Base-by-base conservation (phyloP, 441 rosid genomes). In the Lepidium campestre region DNA sequence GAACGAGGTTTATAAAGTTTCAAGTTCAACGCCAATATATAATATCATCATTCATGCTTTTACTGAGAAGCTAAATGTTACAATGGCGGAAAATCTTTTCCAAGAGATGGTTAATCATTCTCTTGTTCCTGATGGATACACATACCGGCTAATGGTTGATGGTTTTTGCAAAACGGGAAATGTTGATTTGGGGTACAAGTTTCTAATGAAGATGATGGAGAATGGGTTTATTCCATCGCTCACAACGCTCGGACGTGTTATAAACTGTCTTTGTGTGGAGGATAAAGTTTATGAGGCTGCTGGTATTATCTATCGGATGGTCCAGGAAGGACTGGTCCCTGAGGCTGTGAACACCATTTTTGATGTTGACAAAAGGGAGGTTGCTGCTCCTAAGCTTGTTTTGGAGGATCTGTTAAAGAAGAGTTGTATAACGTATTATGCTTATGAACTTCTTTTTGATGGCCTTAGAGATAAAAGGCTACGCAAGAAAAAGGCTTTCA, bases 331-430 rank as follows among this genome's bases (percentile, higher is more conserved):
- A 10, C 64, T 94, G 44, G 94, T 94, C 32, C 99, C 98, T 34
- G 96, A 83, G 72, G 84, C 68, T 66, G 97, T 88, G 75, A 72
- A 78, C 72, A 76, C 81, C 10, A 91, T 91, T 71, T 89, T 83
- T 58, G 93, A 89, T 66, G 77, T 87, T 63, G 87, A 86, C 59
- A 94, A 91, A 73, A 94, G 60, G 81, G 88, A 77, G 59, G 80
- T 86, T 61, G 99, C 95, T 10, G 93, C 96, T 40, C 99, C 97
- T 25, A 91, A 94, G 86, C 89, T 91, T 62, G 78, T 89, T 37
- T 84, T 91, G 78, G 97, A 94, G 78, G 90, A 87, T 73, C 77
- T 94, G 77, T 79, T 94, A 86, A 94, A 81, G 81, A 89, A 83
- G 78, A 79, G 90, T 61, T 77, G 80, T 61, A 84, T 94, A 80